A percentile compares a stretch with the other conserved stretches of the same genome.
Evolutionary conservation across 192 early-diverging fungal genomes (phyloP).

Genomic region (Podila minutissima): DNA sequence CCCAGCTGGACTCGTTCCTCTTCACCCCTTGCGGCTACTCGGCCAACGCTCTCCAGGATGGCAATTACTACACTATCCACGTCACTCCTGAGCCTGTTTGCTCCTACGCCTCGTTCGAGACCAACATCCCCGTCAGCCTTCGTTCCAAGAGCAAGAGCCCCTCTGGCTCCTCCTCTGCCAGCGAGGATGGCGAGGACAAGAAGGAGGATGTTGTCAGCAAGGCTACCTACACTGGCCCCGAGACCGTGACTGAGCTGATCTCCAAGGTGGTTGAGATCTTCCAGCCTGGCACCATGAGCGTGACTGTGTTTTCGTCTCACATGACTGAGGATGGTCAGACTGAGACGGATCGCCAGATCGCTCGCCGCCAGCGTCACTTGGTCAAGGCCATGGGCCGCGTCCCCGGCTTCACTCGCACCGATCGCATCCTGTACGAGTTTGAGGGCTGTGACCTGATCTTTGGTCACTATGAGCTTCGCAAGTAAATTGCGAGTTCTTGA

Average conservation of each 20-base stretch:
- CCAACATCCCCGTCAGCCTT: constrained; percentile 79
- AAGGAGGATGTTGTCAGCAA: constrained; percentile 75
- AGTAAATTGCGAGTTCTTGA: not conserved
- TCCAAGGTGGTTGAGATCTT: constrained; percentile 83
- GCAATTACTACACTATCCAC: constrained; percentile 96
- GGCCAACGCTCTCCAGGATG: constrained; percentile 84
- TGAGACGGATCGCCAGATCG: constrained; percentile 43
- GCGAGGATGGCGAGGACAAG: constrained; percentile 46
- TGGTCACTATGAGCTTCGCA: constrained; percentile 62
- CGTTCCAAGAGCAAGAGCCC: constrained; percentile 42
- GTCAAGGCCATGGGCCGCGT: constrained; percentile 61
- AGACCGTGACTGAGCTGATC: constrained; percentile 74
- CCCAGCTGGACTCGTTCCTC: constrained; percentile 86
- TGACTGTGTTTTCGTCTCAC: constrained; percentile 67
- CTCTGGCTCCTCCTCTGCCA: constrained; percentile 18
- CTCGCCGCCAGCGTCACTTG: constrained; percentile 50
- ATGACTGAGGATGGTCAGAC: constrained; percentile 55
- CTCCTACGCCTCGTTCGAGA: constrained; percentile 99
- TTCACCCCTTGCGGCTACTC: constrained; percentile 99
- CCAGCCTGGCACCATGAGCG: constrained; percentile 84
- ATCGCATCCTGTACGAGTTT: constrained; percentile 84
- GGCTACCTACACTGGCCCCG: constrained; percentile 81
- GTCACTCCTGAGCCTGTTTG: constrained; percentile 98
- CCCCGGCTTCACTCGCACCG: constrained; percentile 68
- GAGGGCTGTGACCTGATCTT: constrained; percentile 84